Conservation (phyloP, 306 rosid species). For the Cicer bijugum region DNA sequence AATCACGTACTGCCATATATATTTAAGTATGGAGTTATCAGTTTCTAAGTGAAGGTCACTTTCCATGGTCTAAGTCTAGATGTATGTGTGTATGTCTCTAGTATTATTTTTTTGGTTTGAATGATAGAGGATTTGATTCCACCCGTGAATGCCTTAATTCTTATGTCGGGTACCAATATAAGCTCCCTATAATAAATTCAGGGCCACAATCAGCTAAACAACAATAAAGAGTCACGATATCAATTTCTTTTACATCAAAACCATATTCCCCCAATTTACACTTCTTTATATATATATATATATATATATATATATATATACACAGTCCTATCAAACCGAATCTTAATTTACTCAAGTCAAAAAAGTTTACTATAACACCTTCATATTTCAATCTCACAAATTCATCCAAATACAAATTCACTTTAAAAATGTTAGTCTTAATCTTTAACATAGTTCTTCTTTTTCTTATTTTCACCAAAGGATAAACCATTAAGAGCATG, state of each 20-base stretch:
- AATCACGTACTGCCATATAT: neutral
- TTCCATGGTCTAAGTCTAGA: slow-evolving; percentile 3
- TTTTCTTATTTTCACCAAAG: neutral
- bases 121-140: slow-evolving; percentile 44
- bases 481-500: too few relatives aligned
- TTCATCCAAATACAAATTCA: neutral
- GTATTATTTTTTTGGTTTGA: neutral
- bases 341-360: neutral
- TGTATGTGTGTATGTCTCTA: neutral
- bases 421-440: neutral
- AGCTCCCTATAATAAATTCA: slow-evolving; percentile 17
- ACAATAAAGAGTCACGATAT: slow-evolving; percentile 44
- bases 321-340: neutral
- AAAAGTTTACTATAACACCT: neutral
- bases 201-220: slow-evolving; percentile 42
- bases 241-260: slow-evolving; percentile 30
- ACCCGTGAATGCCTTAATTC: slow-evolving; percentile 57
- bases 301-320: too few relatives aligned
- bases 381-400: slow-evolving; percentile 11
- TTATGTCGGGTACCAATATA: slow-evolving; percentile 37
- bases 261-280: slow-evolving; percentile 9
- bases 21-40: neutral
- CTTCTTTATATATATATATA: neutral
- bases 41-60: slow-evolving; percentile 35
- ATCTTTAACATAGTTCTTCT: neutral